Conservation (phyloP, 768 basidiomycete genomes). For the Piloderma croceum region DNA sequence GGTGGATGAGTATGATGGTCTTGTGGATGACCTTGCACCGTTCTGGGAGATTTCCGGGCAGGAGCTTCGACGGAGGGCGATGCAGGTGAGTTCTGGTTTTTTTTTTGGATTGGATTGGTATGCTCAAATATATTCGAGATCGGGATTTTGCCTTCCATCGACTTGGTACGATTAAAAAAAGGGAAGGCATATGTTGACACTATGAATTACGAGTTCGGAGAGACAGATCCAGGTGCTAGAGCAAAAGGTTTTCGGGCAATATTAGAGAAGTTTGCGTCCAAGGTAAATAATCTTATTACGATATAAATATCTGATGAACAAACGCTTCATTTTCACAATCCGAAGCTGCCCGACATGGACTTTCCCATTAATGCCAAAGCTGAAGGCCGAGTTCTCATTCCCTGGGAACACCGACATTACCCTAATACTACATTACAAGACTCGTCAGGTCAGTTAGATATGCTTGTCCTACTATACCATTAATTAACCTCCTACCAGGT, state of each 20-base stretch:
- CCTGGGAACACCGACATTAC: slow-evolving; percentile 80
- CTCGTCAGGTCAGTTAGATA: slow-evolving; percentile 21
- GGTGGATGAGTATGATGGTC: slow-evolving; percentile 84
- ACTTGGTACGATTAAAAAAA: slow-evolving; percentile 71
- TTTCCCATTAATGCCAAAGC: slow-evolving; percentile 91
- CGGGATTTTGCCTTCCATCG: slow-evolving; percentile 75
- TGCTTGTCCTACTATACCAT: background rate
- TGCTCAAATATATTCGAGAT: slow-evolving; percentile 36
- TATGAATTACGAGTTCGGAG: slow-evolving; percentile 50
- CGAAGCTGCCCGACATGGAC: slow-evolving; percentile 87
- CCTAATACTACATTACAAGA: slow-evolving; percentile 59
- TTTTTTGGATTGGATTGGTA: background rate
- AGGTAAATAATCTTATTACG: slow-evolving; percentile 34
- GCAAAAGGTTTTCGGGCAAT: slow-evolving; percentile 74
- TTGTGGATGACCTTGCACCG: slow-evolving; percentile 76
- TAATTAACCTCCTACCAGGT: background rate
- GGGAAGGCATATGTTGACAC: slow-evolving; percentile 59
- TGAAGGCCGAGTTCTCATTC: slow-evolving; percentile 88
- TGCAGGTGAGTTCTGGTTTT: slow-evolving; percentile 39
- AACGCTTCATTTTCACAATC: background rate
- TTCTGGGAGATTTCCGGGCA: slow-evolving; percentile 73
- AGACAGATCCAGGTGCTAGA: slow-evolving; percentile 68
- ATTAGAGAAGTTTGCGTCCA: slow-evolving; percentile 61
- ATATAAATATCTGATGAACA: slow-evolving; percentile 2
- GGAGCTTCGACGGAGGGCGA: slow-evolving; percentile 62